Evolutionary conservation across 2,329 filamentous ascomycete species (phyloP), one percentile per base, ranked within the genome.

Genomic region (Tetracladium maxilliforme): DNA sequence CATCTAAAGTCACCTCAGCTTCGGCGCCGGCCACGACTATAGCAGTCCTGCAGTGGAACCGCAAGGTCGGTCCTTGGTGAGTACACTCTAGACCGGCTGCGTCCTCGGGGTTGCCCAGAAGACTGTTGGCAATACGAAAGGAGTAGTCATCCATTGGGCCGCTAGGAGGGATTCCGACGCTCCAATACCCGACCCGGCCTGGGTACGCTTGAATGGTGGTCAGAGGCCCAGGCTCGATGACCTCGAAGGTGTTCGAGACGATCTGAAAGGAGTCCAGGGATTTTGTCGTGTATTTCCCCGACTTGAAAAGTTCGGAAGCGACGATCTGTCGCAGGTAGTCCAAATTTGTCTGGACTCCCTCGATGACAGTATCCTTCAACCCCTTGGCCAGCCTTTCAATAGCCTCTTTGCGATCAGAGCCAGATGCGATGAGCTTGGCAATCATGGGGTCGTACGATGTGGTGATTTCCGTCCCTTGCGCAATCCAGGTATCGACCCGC

Each of bases 391-490:
- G 52, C 30, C 75, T 79, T 25, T 66, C 58, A 6, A 81, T 55
- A 1, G 75, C 73, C 20, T 69, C 64, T 30, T 61, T 48, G 14
- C 78, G 60, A 22, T 61, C 60, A 2, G 55, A 51, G 0, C 68
- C 77, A 25, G 62, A 82, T 1, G 67, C 67, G 48, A 25, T 82
- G 33, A 83, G 53, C 41, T 84, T 83, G 2, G 76, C 70, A 24
- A 84, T 71, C 60, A 83, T 73, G 1, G 78, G 76, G 37, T 84
- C 78, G 42, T 83, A 84, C 34, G 78, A 70, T 4, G 73, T 70
- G 0, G 76, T 78, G 3, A 84, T 67, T 36, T 77, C 65, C 29
- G 79, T 75, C 6, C 77, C 77, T 16, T 64, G 54, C 13, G 70
- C 60, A 33, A 84, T 79, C 13, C 76, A 76, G 5, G 72, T 72